Conservation (phyloP, 2,329 filamentous ascomycete species). For the Colletotrichum eremochloae region DNA sequence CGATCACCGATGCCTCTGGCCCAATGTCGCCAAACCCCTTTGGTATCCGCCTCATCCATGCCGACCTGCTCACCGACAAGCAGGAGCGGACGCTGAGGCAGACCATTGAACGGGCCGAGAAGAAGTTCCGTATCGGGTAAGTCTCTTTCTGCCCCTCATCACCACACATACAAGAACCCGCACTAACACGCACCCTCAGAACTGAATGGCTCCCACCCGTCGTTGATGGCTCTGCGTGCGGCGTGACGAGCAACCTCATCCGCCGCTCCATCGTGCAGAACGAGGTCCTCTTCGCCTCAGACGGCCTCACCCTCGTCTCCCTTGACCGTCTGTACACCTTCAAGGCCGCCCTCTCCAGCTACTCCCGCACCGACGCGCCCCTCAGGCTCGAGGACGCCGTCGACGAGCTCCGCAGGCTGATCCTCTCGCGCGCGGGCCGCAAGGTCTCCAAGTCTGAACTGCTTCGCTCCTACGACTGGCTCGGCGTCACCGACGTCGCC, state of each 20-base stretch:
- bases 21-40: slow-evolving; percentile 55
- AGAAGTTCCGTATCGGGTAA: slow-evolving; percentile 53
- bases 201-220: slow-evolving; percentile 60
- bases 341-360: slow-evolving; percentile 71
- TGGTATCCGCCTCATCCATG: slow-evolving; percentile 65
- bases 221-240: slow-evolving; percentile 57
- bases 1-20: slow-evolving; percentile 49
- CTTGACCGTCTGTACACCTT: slow-evolving; percentile 75
- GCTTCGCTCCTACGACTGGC: slow-evolving; percentile 68
- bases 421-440: slow-evolving; percentile 65
- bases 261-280: slow-evolving; percentile 70
- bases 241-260: slow-evolving; percentile 65
- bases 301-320: slow-evolving; percentile 70
- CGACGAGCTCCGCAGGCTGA: slow-evolving; percentile 71
- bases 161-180: not conserved
- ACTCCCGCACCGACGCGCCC: slow-evolving; percentile 61
- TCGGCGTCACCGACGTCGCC: slow-evolving; percentile 64
- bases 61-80: slow-evolving; percentile 59
- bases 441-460: slow-evolving; percentile 66
- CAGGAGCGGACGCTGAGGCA: slow-evolving; percentile 63
- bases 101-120: slow-evolving; percentile 66
- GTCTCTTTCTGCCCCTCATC: slow-evolving; percentile 39
- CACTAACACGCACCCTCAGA: slow-evolving; percentile 45
- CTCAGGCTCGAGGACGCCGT: slow-evolving; percentile 70
- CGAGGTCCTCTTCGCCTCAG: slow-evolving; percentile 71